Evolutionary conservation across 768 basidiomycete genomes (phyloP).

Genomic region (Tephrocybe sp.): DNA sequence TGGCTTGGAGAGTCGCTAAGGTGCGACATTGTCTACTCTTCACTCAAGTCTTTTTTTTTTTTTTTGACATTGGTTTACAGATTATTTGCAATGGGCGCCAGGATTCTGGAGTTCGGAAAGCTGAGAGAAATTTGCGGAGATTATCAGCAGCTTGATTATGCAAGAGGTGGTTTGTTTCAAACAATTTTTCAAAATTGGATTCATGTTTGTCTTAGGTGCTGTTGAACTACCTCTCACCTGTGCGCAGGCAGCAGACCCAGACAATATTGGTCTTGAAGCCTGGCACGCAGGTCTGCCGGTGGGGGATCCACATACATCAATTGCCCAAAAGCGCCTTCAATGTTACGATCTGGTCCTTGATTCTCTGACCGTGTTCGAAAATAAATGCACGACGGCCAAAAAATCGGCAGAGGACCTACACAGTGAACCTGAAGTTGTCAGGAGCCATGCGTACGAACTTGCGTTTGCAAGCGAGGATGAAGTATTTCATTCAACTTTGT

Average conservation of each 20-base stretch:
- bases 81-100: conserved; percentile 84
- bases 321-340: conserved; percentile 58
- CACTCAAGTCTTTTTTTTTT: background rate
- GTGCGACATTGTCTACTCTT: conserved; percentile 38
- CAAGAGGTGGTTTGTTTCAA: conserved; percentile 53
- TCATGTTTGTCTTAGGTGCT: conserved; percentile 51
- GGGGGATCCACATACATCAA: conserved; percentile 55
- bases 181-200: background rate
- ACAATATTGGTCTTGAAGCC: conserved; percentile 71
- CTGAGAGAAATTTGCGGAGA: conserved; percentile 86
- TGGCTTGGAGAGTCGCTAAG: conserved; percentile 84
- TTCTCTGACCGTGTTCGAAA: conserved; percentile 78
- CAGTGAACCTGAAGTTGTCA: conserved; percentile 67
- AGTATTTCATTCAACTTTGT: conserved; percentile 90
- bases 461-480: conserved; percentile 85
- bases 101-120: conserved; percentile 79
- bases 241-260: conserved; percentile 74
- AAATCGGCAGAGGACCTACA: conserved; percentile 21
- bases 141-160: conserved; percentile 81
- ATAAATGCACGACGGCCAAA: conserved; percentile 39
- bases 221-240: conserved; percentile 83
- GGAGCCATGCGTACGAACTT: conserved; percentile 81
- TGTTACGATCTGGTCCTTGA: conserved; percentile 87
- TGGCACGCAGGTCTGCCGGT: conserved; percentile 62
- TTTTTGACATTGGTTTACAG: conserved; percentile 38